phyloP scores from a whole-genome alignment of 2,329 filamentous ascomycete genomes.

The Lasiodiplodia sp. region DNA sequence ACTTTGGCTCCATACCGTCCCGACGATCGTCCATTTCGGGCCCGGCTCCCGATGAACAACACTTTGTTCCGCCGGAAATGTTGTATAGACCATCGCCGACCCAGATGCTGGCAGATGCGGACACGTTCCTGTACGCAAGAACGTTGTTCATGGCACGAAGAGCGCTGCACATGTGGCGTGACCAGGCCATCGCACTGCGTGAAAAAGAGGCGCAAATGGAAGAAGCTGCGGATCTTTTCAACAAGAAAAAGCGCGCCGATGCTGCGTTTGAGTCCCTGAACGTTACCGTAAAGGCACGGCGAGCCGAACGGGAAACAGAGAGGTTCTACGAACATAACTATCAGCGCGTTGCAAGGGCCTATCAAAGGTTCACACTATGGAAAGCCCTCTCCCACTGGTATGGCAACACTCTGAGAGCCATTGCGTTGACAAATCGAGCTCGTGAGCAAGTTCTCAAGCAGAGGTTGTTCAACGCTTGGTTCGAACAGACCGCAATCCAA shows the following conservation, averaged over 20 bases:
- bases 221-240: slow-evolving; percentile 33
- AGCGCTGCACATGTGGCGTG: slow-evolving; percentile 52
- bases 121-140: slow-evolving; percentile 46
- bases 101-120: slow-evolving; percentile 59
- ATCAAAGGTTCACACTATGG: slow-evolving; percentile 69
- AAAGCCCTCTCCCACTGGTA: slow-evolving; percentile 76
- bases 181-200: slow-evolving; percentile 42
- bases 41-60: slow-evolving; percentile 27
- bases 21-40: slow-evolving; percentile 24
- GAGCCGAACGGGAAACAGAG: slow-evolving; percentile 19
- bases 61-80: slow-evolving; percentile 41
- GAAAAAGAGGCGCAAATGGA: slow-evolving; percentile 40
- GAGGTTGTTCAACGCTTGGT: slow-evolving; percentile 74
- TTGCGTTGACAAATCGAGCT: slow-evolving; percentile 71
- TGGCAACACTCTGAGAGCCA: slow-evolving; percentile 68
- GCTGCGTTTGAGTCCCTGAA: slow-evolving; percentile 30
- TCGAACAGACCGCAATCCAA: slow-evolving; percentile 68
- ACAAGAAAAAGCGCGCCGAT: slow-evolving; percentile 27
- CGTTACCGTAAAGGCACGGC: slow-evolving; percentile 9
- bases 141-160: slow-evolving; percentile 48
- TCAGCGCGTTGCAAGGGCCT: slow-evolving; percentile 67
- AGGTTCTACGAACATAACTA: slow-evolving; percentile 64
- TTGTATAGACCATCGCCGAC: slow-evolving; percentile 59
- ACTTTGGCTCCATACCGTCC: slow-evolving; percentile 7
- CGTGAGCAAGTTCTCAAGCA: slow-evolving; percentile 74